Evolutionary conservation across 305 asterid species (phyloP).

Genomic region (Rubia tinctorum): DNA sequence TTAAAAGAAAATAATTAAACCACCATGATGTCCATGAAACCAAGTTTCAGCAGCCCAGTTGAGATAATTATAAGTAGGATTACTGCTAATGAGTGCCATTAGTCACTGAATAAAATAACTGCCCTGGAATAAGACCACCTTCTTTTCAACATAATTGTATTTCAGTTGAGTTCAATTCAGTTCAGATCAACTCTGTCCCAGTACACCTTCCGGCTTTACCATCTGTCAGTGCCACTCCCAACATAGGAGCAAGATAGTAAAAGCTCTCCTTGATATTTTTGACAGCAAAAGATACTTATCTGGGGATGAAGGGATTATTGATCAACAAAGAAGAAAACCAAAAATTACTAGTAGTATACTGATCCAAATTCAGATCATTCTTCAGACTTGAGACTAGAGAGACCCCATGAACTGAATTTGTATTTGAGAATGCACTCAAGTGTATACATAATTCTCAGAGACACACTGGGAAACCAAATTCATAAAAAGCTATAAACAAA

Average conservation of each 20-base stretch:
- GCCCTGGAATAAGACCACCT: background rate
- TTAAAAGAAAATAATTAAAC: background rate
- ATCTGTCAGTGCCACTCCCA: background rate
- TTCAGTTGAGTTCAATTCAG: background rate
- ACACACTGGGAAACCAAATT: constrained; percentile 21
- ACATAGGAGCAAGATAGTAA: background rate
- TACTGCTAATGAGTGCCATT: background rate
- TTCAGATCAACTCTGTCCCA: background rate
- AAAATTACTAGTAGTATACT: too few relatives aligned
- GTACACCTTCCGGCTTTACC: background rate
- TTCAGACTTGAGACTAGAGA: background rate
- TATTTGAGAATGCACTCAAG: constrained; percentile 14
- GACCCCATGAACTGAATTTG: background rate
- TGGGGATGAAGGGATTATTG: too few relatives aligned
- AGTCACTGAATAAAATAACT: background rate
- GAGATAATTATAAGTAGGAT: background rate
- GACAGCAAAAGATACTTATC: too few relatives aligned
- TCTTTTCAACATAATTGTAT: background rate
- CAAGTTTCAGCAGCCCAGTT: constrained; percentile 12
- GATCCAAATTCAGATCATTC: background rate
- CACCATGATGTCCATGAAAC: constrained; percentile 11
- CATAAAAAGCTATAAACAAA: constrained; percentile 18
- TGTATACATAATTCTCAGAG: constrained; percentile 22
- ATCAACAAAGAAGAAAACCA: too few relatives aligned
- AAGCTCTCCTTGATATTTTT: background rate